These are phyloP conservation scores for Yamagishiella unicocca DNA, from an alignment of 139 green algal species.

Conservation along the genomic window DNA sequence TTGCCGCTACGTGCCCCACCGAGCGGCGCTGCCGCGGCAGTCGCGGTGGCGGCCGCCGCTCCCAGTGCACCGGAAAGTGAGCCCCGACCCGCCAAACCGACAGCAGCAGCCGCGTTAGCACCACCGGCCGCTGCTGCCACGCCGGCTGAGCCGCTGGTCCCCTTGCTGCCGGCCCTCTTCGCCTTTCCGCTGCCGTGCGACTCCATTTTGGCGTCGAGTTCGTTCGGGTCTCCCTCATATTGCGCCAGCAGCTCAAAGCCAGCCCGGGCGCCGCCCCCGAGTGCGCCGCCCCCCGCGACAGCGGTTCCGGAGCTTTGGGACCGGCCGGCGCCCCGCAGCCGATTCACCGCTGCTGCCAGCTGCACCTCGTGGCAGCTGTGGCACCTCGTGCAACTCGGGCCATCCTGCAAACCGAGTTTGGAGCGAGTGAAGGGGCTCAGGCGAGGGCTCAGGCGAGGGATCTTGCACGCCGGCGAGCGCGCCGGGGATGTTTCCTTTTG, in stretches of 20 bases:
- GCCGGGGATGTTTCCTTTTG: too few species aligned
- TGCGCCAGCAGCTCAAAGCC: not conserved
- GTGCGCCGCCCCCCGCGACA: too few species aligned
- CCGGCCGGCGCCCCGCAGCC: not conserved
- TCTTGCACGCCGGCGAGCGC: too few species aligned
- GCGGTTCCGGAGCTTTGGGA: too few species aligned
- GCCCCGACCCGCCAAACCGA: too few species aligned
- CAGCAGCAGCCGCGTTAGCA: too few species aligned
- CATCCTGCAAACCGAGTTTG: conserved; percentile 3
- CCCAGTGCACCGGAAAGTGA: too few species aligned
- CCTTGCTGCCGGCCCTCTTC: not conserved
- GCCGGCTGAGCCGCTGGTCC: not conserved
- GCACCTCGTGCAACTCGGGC: not conserved
- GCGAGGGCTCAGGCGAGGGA: too few species aligned
- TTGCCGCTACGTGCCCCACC: not conserved
- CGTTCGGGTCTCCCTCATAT: not conserved
- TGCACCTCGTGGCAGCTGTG: conserved; percentile 23
- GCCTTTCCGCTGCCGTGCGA: too few species aligned
- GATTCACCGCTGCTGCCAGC: not conserved
- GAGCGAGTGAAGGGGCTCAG: too few species aligned
- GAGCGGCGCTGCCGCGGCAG: too few species aligned
- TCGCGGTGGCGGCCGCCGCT: too few species aligned
- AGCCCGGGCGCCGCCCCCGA: not conserved
- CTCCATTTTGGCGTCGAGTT: not conserved
- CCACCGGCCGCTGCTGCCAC: not conserved